Evolutionary conservation across 2,329 filamentous ascomycete genomes (phyloP).

Genomic region (Neocatenulostroma microsporum): DNA sequence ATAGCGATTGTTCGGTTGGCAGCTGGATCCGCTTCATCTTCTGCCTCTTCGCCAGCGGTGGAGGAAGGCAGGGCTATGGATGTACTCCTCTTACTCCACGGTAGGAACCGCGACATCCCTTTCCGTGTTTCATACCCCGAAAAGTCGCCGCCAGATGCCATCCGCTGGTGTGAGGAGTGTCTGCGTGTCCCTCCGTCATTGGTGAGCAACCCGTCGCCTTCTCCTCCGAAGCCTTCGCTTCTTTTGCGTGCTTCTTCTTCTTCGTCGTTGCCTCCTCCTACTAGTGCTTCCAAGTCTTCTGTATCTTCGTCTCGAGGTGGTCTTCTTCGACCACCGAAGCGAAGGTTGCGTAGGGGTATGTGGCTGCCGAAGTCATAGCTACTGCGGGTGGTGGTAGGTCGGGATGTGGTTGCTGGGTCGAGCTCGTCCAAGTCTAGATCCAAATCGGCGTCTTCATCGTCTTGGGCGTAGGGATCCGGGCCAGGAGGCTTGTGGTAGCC

Average conservation of each 20-base stretch:
- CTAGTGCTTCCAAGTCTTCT: constrained; percentile 56
- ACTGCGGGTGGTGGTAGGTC: constrained; percentile 14
- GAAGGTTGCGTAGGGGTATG: constrained; percentile 62
- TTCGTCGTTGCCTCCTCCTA: constrained; percentile 37
- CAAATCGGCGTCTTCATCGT: constrained; percentile 52
- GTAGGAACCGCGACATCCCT: constrained; percentile 22
- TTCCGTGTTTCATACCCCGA: constrained; percentile 12
- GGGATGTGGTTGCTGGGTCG: constrained; percentile 46
- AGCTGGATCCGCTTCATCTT: constrained; percentile 49
- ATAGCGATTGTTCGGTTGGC: constrained; percentile 69
- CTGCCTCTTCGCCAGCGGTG: constrained; percentile 30
- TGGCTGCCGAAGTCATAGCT: constrained; percentile 38
- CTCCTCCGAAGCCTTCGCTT: not conserved
- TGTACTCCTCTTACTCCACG: constrained; percentile 15
- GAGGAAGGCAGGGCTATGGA: constrained; percentile 21
- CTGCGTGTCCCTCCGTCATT: constrained; percentile 9
- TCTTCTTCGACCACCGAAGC: constrained; percentile 38
- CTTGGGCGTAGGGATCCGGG: constrained; percentile 54
- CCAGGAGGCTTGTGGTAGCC: constrained; percentile 46
- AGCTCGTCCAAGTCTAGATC: constrained; percentile 75
- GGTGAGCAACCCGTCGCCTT: constrained; percentile 43
- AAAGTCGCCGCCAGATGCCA: not conserved
- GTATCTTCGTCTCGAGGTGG: constrained; percentile 48
- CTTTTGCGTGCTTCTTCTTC: constrained; percentile 25
- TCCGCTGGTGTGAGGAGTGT: not conserved